Evolutionary conservation across 352 stramenopile genomes (phyloP), one percentile per base, ranked within the genome.

Genomic region (Globisporangium cederbergense): DNA sequence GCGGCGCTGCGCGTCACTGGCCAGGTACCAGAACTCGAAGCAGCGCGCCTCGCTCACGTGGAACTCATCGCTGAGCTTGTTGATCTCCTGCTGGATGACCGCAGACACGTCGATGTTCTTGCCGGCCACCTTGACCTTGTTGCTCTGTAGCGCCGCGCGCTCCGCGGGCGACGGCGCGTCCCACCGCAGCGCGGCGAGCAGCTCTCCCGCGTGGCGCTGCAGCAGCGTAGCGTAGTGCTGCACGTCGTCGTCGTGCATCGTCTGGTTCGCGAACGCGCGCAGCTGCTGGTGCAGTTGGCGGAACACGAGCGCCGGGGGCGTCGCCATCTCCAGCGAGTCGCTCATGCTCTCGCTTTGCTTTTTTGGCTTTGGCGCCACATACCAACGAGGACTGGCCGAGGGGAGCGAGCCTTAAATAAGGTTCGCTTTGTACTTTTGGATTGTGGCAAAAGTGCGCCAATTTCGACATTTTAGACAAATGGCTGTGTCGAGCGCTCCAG

Each of bases 41-140:
- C 83, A 90, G 30, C 67, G 73, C 62, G 73, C 72, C 61, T 93
- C 83, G 45, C 77, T 88, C 40, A 77, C 65, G 47, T 73, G 67
- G 65, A 90, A 91, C 67, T 93, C 84, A 66, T 95, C 86, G 42
- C 82, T 92, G 56, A 93, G 78, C 64, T 89, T 85, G 61, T 74
- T 70, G 46, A 95, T 91, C 62, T 93, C 83, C 56, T 91, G 78
- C 62, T 93, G 84, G 64, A 95, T 93, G n/a, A 85, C 62, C 3
- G 82, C 72, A 25, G 83, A 90, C 47, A 95, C 78, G 53, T 91
- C 78, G 32, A 95, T 72, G 65, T 73, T 81, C 62, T 90, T 91
- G 32, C 81, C 78, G 32, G 71, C 66, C 46, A 93, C 76, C 40
- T 68, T 74, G 1, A 86, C 79, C 28, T 80, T 81, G 70, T 86